phyloP scores from a whole-genome alignment of 306 rosid species.

The Argentina anserina region DNA sequence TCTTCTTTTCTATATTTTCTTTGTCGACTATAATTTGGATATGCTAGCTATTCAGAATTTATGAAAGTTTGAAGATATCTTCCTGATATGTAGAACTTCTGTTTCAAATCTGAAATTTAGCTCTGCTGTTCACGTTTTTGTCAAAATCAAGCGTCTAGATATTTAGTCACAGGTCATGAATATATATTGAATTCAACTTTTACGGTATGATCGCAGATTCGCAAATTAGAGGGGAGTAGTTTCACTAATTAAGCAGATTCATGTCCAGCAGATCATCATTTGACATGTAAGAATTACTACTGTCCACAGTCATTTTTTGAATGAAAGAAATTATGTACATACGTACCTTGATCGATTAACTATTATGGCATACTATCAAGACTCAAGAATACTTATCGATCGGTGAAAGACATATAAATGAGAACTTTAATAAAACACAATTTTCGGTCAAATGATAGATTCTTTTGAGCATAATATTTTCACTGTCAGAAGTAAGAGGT shows the following conservation, averaged over 20 bases:
- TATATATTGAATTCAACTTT: not conserved
- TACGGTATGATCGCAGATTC: not conserved
- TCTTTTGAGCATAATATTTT: too few relatives aligned
- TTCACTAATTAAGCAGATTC: not conserved
- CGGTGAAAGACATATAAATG: too few relatives aligned
- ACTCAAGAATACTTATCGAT: too few relatives aligned
- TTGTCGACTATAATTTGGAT: not conserved
- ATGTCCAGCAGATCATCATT: not conserved
- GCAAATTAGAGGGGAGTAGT: too few relatives aligned
- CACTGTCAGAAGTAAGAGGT: too few relatives aligned
- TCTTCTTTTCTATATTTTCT: not conserved
- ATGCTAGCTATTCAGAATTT: not conserved
- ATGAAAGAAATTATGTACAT: too few relatives aligned
- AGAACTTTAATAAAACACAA: too few relatives aligned
- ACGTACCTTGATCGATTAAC: too few relatives aligned
- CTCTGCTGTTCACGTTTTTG: not conserved
- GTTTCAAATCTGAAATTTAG: not conserved
- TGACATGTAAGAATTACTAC: too few relatives aligned
- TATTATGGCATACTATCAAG: too few relatives aligned
- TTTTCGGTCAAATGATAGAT: too few relatives aligned
- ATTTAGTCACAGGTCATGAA: not conserved
- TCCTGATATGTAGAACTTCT: not conserved
- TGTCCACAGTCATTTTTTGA: too few relatives aligned
- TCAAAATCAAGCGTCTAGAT: not conserved
- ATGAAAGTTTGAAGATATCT: not conserved